Evolutionary conservation across 1,284 basidiomycete genomes (phyloP).

Genomic region (Sanghuangporus sanghuang): DNA sequence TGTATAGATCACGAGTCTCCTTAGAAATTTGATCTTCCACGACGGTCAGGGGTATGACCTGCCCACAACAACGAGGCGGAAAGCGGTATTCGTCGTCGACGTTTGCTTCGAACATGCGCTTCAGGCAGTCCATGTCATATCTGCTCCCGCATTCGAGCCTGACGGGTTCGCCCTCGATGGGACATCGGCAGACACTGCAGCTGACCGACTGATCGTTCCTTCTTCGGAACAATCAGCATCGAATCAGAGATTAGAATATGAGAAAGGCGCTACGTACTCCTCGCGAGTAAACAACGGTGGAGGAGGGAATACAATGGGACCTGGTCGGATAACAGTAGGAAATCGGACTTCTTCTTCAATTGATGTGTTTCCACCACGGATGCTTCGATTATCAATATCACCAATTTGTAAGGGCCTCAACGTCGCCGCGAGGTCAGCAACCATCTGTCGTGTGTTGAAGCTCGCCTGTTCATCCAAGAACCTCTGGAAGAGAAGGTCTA

Average conservation of each 20-base stretch:
- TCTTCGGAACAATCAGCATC: neutral
- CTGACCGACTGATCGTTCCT: conserved; percentile 19
- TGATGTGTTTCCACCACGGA: neutral
- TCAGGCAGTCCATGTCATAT: conserved; percentile 35
- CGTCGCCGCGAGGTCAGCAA: neutral
- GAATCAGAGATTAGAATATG: neutral
- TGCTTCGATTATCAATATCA: neutral
- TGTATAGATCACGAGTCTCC: conserved; percentile 25
- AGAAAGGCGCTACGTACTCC: neutral
- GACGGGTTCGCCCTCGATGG: conserved; percentile 28
- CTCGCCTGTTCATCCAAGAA: neutral
- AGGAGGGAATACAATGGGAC: neutral
- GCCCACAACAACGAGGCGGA: conserved; percentile 41
- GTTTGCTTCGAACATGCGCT: conserved; percentile 33
- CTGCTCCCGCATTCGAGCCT: conserved; percentile 35
- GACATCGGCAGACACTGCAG: conserved; percentile 35
- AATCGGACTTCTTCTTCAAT: neutral
- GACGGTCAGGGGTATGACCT: conserved; percentile 27
- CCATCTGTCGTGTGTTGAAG: neutral
- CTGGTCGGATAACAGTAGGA: neutral
- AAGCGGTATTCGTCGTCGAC: conserved; percentile 38
- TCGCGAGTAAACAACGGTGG: neutral
- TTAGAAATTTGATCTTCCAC: conserved; percentile 28
- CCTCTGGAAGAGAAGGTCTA: neutral
- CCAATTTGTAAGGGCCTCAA: neutral